A percentile compares a stretch with the other conserved stretches of the same genome.
phyloP scores from a whole-genome alignment of 1,139 yeast genomes.

The Groenewaldozyma auringiensis region DNA sequence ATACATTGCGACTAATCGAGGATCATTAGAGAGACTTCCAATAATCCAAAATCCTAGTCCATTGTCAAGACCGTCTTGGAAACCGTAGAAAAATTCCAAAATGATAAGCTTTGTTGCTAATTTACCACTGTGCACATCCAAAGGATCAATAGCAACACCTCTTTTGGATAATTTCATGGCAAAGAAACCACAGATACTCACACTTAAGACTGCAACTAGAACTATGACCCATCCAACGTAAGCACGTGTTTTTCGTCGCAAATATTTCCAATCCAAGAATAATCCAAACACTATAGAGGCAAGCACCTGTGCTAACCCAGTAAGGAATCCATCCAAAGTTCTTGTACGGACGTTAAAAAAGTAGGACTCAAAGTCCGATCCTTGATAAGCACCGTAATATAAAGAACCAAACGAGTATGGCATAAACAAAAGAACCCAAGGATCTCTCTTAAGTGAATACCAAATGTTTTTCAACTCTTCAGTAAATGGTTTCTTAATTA shows the following conservation, averaged over 20 bases:
- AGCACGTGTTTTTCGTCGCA: conserved; percentile 40
- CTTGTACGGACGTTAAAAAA: conserved; percentile 47
- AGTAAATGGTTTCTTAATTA: conserved; percentile 37
- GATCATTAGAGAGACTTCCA: conserved; percentile 49
- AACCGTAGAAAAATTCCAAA: conserved; percentile 45
- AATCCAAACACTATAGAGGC: conserved; percentile 44
- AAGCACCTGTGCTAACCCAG: conserved; percentile 50
- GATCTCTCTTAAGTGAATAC: conserved; percentile 37
- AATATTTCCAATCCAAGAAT: conserved; percentile 38
- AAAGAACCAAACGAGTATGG: conserved; percentile 53
- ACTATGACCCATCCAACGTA: conserved; percentile 42
- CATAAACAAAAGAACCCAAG: conserved; percentile 38
- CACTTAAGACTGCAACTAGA: conserved; percentile 35
- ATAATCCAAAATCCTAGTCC: conserved; percentile 43
- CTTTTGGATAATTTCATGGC: conserved; percentile 47
- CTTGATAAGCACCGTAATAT: conserved; percentile 54
- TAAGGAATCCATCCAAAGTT: conserved; percentile 47
- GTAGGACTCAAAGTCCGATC: conserved; percentile 45
- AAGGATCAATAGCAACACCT: conserved; percentile 37
- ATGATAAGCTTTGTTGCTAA: conserved; percentile 47
- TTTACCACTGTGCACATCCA: conserved; percentile 38
- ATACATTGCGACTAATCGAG: conserved; percentile 44
- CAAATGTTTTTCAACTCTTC: conserved; percentile 37
- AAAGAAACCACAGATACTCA: conserved; percentile 48
- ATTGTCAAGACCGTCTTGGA: conserved; percentile 47